Evolutionary conservation across 768 basidiomycete genomes (phyloP), one percentile per base, ranked within the genome.

Genomic region (Amylocystis lapponica): DNA sequence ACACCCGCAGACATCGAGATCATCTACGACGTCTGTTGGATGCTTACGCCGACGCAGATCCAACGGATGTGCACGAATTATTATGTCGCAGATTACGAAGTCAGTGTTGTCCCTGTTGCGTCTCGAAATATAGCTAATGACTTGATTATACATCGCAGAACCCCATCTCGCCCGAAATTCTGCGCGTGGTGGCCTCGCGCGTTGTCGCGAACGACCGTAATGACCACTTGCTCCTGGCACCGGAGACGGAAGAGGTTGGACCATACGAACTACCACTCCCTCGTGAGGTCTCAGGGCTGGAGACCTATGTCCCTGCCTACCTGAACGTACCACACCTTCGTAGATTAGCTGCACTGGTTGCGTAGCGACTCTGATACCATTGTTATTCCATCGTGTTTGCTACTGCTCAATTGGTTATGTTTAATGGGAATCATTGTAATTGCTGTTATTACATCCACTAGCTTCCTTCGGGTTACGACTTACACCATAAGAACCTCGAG

Each of bases 21-120:
- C 57, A 95, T 99, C 56, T 98, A 96, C 62, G 91, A 94, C 59
- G 95, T 99, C 48, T 98, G 95, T 72, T 98, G 96, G 95, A 98
- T 98, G 86, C 74, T 99, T 34, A 97, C 92, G 50, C 96, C 96
- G 2, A 94, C 94, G 66, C 96, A 99, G 65, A 98, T 99, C 52
- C 96, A 98, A 69, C 86, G 96, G 62, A 93, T 99, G 82, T 97
- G 96, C 65, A 91, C 89, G 46, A 95, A 95, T 64, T 97, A 98
- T 68, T 97, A 96, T 59, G 94, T 95, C 48, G 96, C 95, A 35
- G 96, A 98, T 67, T 99, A 98, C 63, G 96, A 99, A 79, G 92
- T 91, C 54, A 31, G 72, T 51, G 21, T 39, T 41, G 2, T 27
- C 34, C 29, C 8, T 43, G 9, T 27, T 34, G n/a, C 37, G 10